phyloP scores from a whole-genome alignment of 768 basidiomycete genomes.

The Tephrocybe sp. region DNA sequence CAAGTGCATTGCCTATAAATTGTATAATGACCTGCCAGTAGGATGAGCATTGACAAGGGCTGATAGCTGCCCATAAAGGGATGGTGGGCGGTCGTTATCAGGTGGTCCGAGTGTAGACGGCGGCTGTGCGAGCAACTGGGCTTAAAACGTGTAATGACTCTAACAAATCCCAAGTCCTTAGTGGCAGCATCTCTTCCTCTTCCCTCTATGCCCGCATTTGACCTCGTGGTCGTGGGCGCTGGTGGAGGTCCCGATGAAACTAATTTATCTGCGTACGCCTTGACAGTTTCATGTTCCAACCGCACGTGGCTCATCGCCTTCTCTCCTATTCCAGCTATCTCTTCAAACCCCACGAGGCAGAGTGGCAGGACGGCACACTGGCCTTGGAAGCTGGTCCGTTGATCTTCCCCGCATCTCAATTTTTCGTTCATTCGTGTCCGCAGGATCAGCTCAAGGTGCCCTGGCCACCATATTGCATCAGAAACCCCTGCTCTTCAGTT shows the following conservation, averaged over 20 bases:
- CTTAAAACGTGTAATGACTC: constrained; percentile 11
- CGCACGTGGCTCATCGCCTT: constrained; percentile 17
- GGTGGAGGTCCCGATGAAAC: constrained; percentile 91
- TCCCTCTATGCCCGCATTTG: constrained; percentile 48
- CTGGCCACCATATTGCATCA: constrained; percentile 56
- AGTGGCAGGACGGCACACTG: constrained; percentile 81
- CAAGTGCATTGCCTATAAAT: background rate
- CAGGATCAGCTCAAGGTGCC: constrained; percentile 87
- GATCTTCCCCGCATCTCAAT: background rate
- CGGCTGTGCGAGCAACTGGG: constrained; percentile 13
- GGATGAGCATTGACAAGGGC: background rate
- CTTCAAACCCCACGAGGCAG: constrained; percentile 61
- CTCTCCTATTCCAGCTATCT: constrained; percentile 67
- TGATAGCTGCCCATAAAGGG: background rate
- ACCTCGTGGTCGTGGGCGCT: constrained; percentile 73
- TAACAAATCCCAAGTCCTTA: constrained; percentile 12
- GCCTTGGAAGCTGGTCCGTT: constrained; percentile 83
- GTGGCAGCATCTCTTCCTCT: constrained; percentile 2
- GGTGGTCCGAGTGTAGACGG: constrained; percentile 4
- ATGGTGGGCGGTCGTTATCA: constrained; percentile 7
- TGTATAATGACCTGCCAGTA: constrained; percentile 4
- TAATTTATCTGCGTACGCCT: constrained; percentile 76
- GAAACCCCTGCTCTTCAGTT: constrained; percentile 54
- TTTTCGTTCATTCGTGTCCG: background rate
- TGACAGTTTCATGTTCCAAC: constrained; percentile 8